Evolutionary conservation across 2,329 filamentous ascomycete species (phyloP).

Genomic region (Nemania serpens): DNA sequence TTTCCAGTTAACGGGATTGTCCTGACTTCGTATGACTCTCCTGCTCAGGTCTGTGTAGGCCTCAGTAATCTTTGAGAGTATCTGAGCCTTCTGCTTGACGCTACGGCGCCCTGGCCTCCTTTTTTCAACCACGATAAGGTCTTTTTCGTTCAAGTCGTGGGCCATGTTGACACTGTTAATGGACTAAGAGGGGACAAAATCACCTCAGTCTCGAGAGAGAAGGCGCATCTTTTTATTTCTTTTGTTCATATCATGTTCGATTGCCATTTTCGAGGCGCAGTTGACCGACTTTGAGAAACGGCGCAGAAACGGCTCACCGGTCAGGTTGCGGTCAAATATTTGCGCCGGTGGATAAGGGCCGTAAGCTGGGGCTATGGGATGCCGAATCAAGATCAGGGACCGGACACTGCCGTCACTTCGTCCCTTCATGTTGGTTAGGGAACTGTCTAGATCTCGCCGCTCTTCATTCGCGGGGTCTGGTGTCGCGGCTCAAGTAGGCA

Average conservation of each 20-base stretch:
- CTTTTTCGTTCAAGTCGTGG: conserved; percentile 29
- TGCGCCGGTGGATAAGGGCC: conserved; percentile 23
- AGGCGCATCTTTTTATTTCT: conserved; percentile 20
- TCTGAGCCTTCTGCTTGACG: conserved; percentile 20
- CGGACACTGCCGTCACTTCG: conserved; percentile 13
- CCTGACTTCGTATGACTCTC: conserved; percentile 32
- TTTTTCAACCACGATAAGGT: conserved; percentile 17
- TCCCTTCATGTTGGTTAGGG: not conserved
- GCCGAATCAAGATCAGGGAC: conserved; percentile 20
- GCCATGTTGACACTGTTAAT: conserved; percentile 28
- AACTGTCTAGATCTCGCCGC: conserved; percentile 5
- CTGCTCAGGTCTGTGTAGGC: conserved; percentile 32
- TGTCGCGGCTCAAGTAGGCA: conserved; percentile 25
- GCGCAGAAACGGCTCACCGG: conserved; percentile 26
- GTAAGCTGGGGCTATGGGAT: conserved; percentile 26
- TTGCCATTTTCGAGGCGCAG: conserved; percentile 9
- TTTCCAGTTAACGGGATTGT: conserved; percentile 35
- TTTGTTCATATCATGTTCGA: conserved; percentile 18
- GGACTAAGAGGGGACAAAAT: not conserved
- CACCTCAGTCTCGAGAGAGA: conserved; percentile 9
- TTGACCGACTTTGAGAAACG: conserved; percentile 25
- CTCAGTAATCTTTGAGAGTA: conserved; percentile 24
- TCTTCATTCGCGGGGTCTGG: conserved; percentile 6
- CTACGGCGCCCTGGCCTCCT: conserved; percentile 22
- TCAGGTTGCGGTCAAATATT: conserved; percentile 24